phyloP scores from a whole-genome alignment of 352 stramenopile species.

The Plasmopara muralis region DNA sequence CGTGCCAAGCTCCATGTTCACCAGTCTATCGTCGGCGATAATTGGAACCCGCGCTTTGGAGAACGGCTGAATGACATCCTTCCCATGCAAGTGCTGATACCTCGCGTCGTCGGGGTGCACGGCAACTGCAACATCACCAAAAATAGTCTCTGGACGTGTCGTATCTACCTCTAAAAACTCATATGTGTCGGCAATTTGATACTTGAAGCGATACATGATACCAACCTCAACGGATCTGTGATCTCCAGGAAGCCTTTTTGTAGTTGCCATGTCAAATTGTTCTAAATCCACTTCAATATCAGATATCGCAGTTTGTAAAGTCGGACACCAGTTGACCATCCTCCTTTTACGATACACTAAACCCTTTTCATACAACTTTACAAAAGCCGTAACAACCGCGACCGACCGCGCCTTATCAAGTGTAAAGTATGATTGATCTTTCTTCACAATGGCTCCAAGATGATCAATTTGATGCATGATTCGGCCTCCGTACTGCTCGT shows the following conservation, averaged over 20 bases:
- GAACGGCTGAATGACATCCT: constrained; percentile 95
- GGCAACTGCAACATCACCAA: constrained; percentile 97
- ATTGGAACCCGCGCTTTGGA: constrained; percentile 88
- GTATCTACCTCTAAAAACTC: constrained; percentile 93
- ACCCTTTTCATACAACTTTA: constrained; percentile 93
- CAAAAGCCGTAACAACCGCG: constrained; percentile 61
- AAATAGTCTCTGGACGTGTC: constrained; percentile 98
- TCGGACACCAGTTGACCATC: constrained; percentile 97
- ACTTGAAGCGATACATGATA: constrained; percentile 77
- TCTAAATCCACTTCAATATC: constrained; percentile 98
- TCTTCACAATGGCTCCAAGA: constrained; percentile 95
- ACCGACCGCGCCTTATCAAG: constrained; percentile 93
- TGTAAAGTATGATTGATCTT: constrained; percentile 96
- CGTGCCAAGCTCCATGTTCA: constrained; percentile 98
- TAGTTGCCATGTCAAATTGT: constrained; percentile 89
- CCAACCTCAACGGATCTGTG: constrained; percentile 70
- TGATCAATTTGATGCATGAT: constrained; percentile 95
- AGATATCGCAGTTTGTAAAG: constrained; percentile 93
- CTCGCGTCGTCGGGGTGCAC: constrained; percentile 93
- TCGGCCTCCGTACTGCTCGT: constrained; percentile 93
- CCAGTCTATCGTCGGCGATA: constrained; percentile 91
- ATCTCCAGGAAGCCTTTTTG: constrained; percentile 69
- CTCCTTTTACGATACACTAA: constrained; percentile 94
- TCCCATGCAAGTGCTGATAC: constrained; percentile 95
- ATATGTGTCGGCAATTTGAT: constrained; percentile 54